Conservation (phyloP, 208 protist species). For the Angomonas deanei region DNA sequence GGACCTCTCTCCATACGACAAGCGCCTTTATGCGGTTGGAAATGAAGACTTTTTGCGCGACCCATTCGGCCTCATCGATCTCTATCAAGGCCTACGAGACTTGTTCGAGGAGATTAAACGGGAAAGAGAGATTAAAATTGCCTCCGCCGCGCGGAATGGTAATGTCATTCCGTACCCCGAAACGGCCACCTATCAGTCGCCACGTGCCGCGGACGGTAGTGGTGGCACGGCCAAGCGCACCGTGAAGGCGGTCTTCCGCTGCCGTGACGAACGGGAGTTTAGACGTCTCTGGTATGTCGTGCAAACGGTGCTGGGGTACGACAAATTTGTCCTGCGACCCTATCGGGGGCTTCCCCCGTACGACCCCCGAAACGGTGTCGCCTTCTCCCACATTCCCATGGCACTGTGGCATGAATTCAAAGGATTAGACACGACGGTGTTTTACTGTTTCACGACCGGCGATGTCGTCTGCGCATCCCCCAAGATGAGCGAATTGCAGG, state of each 20-base stretch:
- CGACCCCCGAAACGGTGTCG: constrained; percentile 67
- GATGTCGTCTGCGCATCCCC: constrained; percentile 39
- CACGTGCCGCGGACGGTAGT: background rate
- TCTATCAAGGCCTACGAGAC: constrained; percentile 31
- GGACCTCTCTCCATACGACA: background rate
- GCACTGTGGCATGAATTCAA: constrained; percentile 67
- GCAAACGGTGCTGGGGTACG: constrained; percentile 62
- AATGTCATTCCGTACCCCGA: background rate
- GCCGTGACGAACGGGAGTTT: constrained; percentile 26
- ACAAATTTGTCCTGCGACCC: constrained; percentile 46
- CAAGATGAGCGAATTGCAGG: constrained; percentile 10
- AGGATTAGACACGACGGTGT: constrained; percentile 42
- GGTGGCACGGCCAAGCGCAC: background rate
- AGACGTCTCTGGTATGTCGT: constrained; percentile 53
- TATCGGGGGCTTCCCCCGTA: constrained; percentile 65
- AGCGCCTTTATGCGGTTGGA: background rate
- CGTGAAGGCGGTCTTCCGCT: constrained; percentile 14
- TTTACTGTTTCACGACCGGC: constrained; percentile 49
- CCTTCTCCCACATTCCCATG: constrained; percentile 62
- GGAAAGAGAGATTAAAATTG: constrained; percentile 4
- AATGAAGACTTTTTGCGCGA: constrained; percentile 16
- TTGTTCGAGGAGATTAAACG: constrained; percentile 18
- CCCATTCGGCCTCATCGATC: constrained; percentile 17
- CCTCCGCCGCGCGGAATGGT: constrained; percentile 4
- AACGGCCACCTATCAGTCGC: constrained; percentile 4